Evolutionary conservation across 164 flowering plant genomes (phyloP), one percentile per base, ranked within the genome.

Genomic region (Platanus orientalis): DNA sequence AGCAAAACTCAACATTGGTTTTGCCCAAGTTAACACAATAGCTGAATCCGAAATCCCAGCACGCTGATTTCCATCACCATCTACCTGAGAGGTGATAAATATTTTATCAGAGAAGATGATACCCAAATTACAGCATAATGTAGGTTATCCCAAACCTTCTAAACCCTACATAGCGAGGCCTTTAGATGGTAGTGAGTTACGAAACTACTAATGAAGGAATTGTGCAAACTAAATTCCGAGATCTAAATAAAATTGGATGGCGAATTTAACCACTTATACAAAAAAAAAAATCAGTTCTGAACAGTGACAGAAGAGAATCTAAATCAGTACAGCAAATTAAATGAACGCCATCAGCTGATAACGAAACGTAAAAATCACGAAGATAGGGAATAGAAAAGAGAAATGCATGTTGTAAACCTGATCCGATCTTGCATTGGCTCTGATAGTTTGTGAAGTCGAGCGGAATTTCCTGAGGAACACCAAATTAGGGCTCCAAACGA

Each of bases 1-100:
- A 0, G 70, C 79, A 59, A 85, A 78, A 44, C 60, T 71, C 66
- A 61, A 48, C 19, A 84, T 32, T 3, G 81, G 75, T 28, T 76
- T 61, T 30, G 61, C 60, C 73, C 64, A 80, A 51, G n/a, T 48
- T 20, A 58, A 58, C n/a, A 53, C 49, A 23, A 60, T 63, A 6
- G 25, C 49, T 1, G 56, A 55, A 63, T 56, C 49, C 49, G 19
- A 4, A 16, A 44, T 17, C n/a, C 20, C 14, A 44, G 20, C 49
- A 44, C 1, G 49, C 20, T 14, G 49, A 44, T 44, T 44, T 44
- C 49, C 19, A 44, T 44, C 20, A 19, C 69, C 81, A 53, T 60
- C 71, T 25, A 49, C 68, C 88, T 81, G 77, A 50, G 58, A 63
- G 25, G 27, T 30, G 39, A 63, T 29, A 19, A 48, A 60, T 17